These are phyloP conservation scores for Sordaria brevicollis DNA, from an alignment of 495 filamentous ascomycete genomes.

Conservation along the genomic window DNA sequence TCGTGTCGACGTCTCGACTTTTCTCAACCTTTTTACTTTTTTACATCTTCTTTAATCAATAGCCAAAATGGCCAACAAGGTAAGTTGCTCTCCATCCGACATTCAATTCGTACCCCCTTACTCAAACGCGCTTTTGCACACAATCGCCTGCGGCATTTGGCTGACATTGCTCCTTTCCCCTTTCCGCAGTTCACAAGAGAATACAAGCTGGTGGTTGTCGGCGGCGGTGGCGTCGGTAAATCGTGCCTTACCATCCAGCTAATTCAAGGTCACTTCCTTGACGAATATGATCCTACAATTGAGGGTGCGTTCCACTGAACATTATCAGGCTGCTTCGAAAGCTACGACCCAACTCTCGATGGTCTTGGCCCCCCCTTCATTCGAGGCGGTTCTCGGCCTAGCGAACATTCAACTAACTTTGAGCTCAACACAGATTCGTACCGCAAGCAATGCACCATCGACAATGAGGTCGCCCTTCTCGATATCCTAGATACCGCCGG, in stretches of 20 bases:
- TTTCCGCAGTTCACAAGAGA: slow-evolving; percentile 80
- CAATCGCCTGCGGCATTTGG: neutral
- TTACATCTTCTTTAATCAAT: neutral
- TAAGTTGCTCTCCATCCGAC: neutral
- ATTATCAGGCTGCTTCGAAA: neutral
- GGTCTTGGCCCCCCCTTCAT: neutral
- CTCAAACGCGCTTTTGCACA: neutral
- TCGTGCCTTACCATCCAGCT: slow-evolving; percentile 98
- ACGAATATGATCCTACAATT: slow-evolving; percentile 98
- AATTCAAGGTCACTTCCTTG: slow-evolving; percentile 97
- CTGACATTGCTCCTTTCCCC: slow-evolving; percentile 1
- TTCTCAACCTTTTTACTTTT: neutral
- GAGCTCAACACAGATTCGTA: slow-evolving; percentile 66
- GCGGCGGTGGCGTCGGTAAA: slow-evolving; percentile 96
- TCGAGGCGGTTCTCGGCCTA: neutral
- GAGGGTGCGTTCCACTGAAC: slow-evolving; percentile 57
- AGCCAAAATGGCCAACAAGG: neutral
- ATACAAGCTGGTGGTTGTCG: slow-evolving; percentile 97
- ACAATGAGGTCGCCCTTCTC: slow-evolving; percentile 93
- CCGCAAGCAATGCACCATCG: slow-evolving; percentile 98
- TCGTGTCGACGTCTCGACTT: neutral
- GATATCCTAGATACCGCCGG: slow-evolving; percentile 97
- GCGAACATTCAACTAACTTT: slow-evolving; percentile 3
- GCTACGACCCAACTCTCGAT: neutral
- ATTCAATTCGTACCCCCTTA: neutral